Evolutionary conservation across 768 basidiomycete species (phyloP).

Genomic region (Leccinum pellstonianum): DNA sequence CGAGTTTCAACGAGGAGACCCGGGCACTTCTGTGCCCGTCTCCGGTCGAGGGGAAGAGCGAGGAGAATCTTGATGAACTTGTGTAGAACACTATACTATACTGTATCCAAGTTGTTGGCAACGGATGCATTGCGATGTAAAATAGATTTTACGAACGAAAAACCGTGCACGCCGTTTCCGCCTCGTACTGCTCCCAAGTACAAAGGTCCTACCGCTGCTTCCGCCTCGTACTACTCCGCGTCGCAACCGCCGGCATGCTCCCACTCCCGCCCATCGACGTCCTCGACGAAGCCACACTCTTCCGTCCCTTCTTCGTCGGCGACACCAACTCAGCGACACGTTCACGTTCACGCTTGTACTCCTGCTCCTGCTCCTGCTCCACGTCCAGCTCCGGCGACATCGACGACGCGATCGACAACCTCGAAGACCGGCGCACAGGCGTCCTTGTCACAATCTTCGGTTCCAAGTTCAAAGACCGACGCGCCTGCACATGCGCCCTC

Average conservation of each 20-base stretch:
- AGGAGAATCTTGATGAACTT: no score
- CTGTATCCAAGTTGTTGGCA: no score
- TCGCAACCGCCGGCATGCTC: slow-evolving; percentile 14
- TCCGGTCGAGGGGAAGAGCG: no score
- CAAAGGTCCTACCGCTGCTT: slow-evolving; percentile 21
- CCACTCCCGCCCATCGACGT: slow-evolving; percentile 8
- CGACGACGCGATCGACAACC: slow-evolving; percentile 37
- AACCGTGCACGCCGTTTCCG: no score
- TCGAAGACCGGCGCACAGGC: slow-evolving; percentile 38
- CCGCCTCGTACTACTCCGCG: slow-evolving; percentile 33
- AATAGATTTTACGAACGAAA: no score
- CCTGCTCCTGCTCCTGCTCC: not conserved
- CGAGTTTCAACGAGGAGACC: no score
- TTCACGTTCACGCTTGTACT: not conserved
- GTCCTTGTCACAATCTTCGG: slow-evolving; percentile 11
- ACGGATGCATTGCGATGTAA: no score
- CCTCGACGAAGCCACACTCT: slow-evolving; percentile 18
- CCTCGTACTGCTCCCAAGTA: no score
- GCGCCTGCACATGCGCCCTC: slow-evolving; percentile 10
- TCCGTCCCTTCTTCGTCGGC: slow-evolving; percentile 25
- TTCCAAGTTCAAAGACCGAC: not conserved
- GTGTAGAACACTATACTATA: no score
- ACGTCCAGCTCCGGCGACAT: slow-evolving; percentile 29
- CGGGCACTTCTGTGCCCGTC: no score
- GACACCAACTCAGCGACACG: slow-evolving; percentile 18